Evolutionary conservation across 352 stramenopile genomes (phyloP).

Genomic region (Phytophthora pluvialis): DNA sequence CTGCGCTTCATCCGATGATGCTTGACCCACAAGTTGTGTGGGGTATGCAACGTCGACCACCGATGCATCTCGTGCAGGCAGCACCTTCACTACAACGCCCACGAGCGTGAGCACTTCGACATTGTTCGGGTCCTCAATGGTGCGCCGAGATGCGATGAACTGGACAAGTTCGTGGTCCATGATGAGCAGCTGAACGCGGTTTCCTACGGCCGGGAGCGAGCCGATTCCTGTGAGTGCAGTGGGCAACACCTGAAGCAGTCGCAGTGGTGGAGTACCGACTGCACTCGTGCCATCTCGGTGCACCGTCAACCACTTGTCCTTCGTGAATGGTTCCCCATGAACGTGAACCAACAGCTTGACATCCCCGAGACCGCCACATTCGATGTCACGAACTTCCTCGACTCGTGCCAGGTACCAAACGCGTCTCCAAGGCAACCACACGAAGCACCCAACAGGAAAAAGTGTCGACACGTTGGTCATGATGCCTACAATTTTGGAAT

Average conservation of each 20-base stretch:
- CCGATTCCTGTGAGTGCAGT: conserved; percentile 43
- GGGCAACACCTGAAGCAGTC: conserved; percentile 35
- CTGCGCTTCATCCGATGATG: conserved; percentile 22
- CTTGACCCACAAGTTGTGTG: conserved; percentile 3
- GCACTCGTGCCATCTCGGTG: conserved; percentile 8
- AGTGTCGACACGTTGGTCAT: conserved; percentile 8
- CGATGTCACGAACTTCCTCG: conserved; percentile 20
- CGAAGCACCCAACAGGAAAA: conserved; percentile 29
- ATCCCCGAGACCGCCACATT: conserved; percentile 15
- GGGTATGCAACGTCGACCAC: conserved; percentile 59
- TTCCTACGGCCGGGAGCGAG: conserved; percentile 38
- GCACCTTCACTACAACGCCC: conserved; percentile 48
- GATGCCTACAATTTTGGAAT: neutral
- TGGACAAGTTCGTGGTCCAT: conserved; percentile 20
- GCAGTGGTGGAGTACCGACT: conserved; percentile 26
- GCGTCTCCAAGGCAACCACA: conserved; percentile 49
- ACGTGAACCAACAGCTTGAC: conserved; percentile 42
- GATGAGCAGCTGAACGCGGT: conserved; percentile 41
- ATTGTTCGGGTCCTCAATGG: neutral
- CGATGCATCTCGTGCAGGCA: conserved; percentile 52
- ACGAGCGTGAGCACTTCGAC: conserved; percentile 26
- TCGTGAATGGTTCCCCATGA: conserved; percentile 51
- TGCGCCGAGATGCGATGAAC: conserved; percentile 11
- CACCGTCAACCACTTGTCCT: conserved; percentile 55
- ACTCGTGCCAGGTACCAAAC: conserved; percentile 62